phyloP scores from a whole-genome alignment of 2,329 filamentous ascomycete genomes.

The Sphaerulina populicola region DNA sequence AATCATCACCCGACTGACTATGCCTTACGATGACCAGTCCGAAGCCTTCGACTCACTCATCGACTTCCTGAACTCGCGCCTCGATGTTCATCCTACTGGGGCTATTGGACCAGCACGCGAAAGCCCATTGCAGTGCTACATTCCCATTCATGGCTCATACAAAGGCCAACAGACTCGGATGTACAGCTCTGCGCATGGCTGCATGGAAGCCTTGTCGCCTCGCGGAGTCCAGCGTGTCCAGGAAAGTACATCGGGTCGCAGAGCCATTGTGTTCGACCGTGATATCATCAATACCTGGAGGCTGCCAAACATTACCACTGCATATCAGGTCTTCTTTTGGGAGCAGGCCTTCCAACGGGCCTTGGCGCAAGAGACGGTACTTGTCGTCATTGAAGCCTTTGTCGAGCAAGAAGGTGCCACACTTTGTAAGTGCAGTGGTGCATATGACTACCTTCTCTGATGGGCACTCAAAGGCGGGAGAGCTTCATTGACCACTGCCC shows the following conservation, averaged over 20 bases:
- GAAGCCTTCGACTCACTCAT: neutral
- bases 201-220: neutral
- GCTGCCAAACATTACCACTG: conserved; percentile 14
- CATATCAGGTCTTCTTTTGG: conserved; percentile 25
- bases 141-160: conserved; percentile 18
- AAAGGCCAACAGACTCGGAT: neutral
- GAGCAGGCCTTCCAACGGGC: conserved; percentile 25
- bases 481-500: too few relatives aligned
- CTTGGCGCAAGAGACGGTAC: conserved; percentile 20
- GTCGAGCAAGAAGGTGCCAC: conserved; percentile 9
- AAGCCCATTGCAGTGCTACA: conserved; percentile 19
- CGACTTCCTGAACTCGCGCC: conserved; percentile 1
- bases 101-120: conserved; percentile 15
- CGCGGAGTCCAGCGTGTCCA: neutral
- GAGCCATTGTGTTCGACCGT: conserved; percentile 21
- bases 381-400: conserved; percentile 22
- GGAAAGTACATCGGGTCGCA: neutral
- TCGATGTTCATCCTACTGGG: conserved; percentile 9
- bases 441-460: too few relatives aligned
- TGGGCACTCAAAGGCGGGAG: too few relatives aligned
- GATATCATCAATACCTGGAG: conserved; percentile 25
- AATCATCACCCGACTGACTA: neutral
- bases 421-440: neutral
- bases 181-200: neutral
- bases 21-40: neutral